Base-by-base conservation (phyloP, 2,329 filamentous ascomycete species). In the Blumeria graminis region DNA sequence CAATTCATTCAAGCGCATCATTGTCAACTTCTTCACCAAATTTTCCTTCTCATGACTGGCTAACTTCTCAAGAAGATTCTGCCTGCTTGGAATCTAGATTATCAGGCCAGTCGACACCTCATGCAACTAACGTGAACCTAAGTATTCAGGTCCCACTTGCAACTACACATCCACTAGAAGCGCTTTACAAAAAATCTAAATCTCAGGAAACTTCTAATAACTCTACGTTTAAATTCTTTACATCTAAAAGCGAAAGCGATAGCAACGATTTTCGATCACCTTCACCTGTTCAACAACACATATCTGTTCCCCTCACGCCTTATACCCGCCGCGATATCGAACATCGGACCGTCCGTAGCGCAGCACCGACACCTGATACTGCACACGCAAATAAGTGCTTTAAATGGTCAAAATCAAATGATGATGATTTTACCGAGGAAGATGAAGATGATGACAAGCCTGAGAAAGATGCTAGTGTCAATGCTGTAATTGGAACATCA, bases 311-410 rank as follows among this genome's bases (percentile, higher is more conserved):
- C 11, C 79, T 87, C 68, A 95, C 90, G 0, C 90, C 90, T 0
- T 94, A 81, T 66, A 86, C 85, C 0, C 80, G 81, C 60, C 77
- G 81, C 61, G 90, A 96, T 61, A 72, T 90, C 34, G 82, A 86
- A 62, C 79, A 74, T 69, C 77, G 88, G 59, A 78, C 77, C 55
- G 66, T 85, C n/a, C 77, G 92, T 57, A 95, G 88, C 66, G 88
- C 88, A 6, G 92, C 92, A 1, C 92, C 92, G 0, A 98, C 92
- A 0, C 92, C 92, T 0, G 92, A 98, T 65, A 96, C 92, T 0
- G 87, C 87, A 1, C 80, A 88, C 58, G 80, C 85, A 1, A 80
- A 74, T 43, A 77, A 79, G 33, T 75, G 72, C 57, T 81, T 82
- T 64, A 72, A 74, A 32, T 80, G 76, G 74, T 68, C 74, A 43